Conservation (phyloP, 306 rosid genomes). For the Gleditsia sinensis region DNA sequence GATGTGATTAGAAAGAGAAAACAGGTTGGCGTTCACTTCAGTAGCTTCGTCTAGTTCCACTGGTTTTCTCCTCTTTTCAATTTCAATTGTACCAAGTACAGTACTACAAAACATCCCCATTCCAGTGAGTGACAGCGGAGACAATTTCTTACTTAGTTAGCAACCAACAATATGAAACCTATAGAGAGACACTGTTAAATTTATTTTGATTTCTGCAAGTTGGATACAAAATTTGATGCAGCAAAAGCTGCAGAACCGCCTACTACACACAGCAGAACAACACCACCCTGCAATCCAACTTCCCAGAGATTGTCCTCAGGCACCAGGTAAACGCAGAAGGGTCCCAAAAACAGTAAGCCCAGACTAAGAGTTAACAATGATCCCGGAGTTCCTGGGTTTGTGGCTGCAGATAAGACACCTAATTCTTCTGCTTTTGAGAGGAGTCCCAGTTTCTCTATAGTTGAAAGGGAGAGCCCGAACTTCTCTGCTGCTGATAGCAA, state of each 20-base stretch:
- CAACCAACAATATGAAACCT: not conserved
- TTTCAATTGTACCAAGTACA: too few relatives aligned
- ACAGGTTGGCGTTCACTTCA: too few relatives aligned
- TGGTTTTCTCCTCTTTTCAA: too few relatives aligned
- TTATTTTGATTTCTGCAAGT: constrained; percentile 70
- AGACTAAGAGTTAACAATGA: constrained; percentile 64
- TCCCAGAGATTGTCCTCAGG: constrained; percentile 76
- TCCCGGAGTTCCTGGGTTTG: constrained; percentile 84
- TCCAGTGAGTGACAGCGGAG: too few relatives aligned
- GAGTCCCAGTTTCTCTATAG: constrained; percentile 77
- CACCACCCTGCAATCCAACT: constrained; percentile 53
- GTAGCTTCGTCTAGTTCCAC: too few relatives aligned
- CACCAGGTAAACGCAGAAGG: constrained; percentile 68
- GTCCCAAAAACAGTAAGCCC: constrained; percentile 71
- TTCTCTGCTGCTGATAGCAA: constrained; percentile 88
- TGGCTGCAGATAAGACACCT: constrained; percentile 87
- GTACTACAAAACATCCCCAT: too few relatives aligned
- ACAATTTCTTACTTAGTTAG: not conserved
- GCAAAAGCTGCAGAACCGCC: constrained; percentile 90
- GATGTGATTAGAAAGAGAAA: too few relatives aligned
- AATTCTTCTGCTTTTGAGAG: constrained; percentile 93
- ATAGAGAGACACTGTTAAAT: not conserved
- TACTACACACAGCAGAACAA: constrained; percentile 54
- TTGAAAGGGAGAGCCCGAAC: constrained; percentile 73
- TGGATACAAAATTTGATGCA: constrained; percentile 83